Base-by-base conservation (phyloP, 2,329 filamentous ascomycete species). In the Sporothrix brunneoviolacea region DNA sequence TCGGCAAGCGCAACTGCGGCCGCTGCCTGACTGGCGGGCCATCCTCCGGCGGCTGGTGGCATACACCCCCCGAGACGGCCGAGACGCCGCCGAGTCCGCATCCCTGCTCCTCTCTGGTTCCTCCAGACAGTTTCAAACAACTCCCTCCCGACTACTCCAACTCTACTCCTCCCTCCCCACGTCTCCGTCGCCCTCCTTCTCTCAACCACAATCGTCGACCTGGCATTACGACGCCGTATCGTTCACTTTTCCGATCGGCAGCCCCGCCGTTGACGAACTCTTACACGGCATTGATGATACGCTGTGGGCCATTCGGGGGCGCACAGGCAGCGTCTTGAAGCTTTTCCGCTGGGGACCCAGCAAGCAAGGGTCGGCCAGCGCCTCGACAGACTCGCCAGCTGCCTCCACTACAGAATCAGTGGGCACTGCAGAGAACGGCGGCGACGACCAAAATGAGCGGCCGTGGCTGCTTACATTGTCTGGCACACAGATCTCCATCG, bases 21-120 rank as follows among this genome's bases (percentile, higher is more conserved):
- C 55, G 15, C 57, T 64, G 32, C 61, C 66, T 2, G 62, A 69
- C 52, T 77, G 72, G 72, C 65, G 62, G 13, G 55, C 60, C 6
- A 66, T 68, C 10, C 64, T 76, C 36, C 53, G 60, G 8, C 54
- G 66, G 4, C 63, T 77, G 52, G 64, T 63, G 54, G 58, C 58
- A 13, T 64, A 60, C 55, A 74, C 70, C 13, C 60, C 60, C n/a
- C 22, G 46, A 42, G 32, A 37, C 16, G 28, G 15, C 18, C 19
- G 40, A 19, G 18, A 45, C 36, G 24, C 24, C 54, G 8, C 24
- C 13, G 24, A 16, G 7, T 13, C 27, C 16, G 21, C 32, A 12
- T 13, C n/a, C 5, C 21, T 16, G 13, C 12, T 43, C 18, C 10
- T 32, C 24, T 28, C 24, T 5, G 5, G 6, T 10, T 28, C 24